These are phyloP conservation scores for Suhomyces xylopsoci DNA, from an alignment of 805 yeast genomes.

Conservation along the genomic window DNA sequence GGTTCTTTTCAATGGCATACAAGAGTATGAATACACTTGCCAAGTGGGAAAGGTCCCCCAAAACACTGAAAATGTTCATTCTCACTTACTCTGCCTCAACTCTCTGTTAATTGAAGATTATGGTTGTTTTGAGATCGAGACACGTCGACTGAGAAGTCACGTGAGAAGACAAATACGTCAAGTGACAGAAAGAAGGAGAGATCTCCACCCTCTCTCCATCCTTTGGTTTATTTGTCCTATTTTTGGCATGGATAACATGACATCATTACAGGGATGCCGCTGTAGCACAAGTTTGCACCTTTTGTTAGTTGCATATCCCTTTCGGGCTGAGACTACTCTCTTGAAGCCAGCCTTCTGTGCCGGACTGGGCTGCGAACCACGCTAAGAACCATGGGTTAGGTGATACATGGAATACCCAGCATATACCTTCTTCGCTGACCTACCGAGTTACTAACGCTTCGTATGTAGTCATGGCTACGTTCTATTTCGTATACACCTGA, in stretches of 20 bases:
- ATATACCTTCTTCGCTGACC: background rate
- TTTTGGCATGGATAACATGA: too few relatives aligned
- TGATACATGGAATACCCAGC: too few relatives aligned
- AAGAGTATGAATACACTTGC: slow-evolving; percentile 74
- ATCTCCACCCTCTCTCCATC: too few relatives aligned
- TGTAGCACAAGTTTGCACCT: too few relatives aligned
- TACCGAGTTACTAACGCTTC: background rate
- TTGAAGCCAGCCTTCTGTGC: too few relatives aligned
- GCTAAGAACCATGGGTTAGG: too few relatives aligned
- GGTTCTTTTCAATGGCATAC: slow-evolving; percentile 60
- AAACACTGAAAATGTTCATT: slow-evolving; percentile 42
- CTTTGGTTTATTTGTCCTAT: too few relatives aligned
- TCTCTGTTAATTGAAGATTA: background rate
- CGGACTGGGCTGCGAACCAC: background rate
- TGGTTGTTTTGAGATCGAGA: background rate
- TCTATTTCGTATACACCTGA: background rate
- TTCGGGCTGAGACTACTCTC: too few relatives aligned
- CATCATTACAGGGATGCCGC: too few relatives aligned
- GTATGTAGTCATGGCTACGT: background rate
- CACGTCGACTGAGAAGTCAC: slow-evolving; percentile 1
- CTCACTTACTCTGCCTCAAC: too few relatives aligned
- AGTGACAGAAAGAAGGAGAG: too few relatives aligned
- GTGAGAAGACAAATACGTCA: slow-evolving; percentile 31
- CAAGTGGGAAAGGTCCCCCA: slow-evolving; percentile 81
- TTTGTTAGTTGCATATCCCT: too few relatives aligned